Base-by-base conservation (phyloP, 495 filamentous ascomycete species). In the Talaromyces trachyspermus region DNA sequence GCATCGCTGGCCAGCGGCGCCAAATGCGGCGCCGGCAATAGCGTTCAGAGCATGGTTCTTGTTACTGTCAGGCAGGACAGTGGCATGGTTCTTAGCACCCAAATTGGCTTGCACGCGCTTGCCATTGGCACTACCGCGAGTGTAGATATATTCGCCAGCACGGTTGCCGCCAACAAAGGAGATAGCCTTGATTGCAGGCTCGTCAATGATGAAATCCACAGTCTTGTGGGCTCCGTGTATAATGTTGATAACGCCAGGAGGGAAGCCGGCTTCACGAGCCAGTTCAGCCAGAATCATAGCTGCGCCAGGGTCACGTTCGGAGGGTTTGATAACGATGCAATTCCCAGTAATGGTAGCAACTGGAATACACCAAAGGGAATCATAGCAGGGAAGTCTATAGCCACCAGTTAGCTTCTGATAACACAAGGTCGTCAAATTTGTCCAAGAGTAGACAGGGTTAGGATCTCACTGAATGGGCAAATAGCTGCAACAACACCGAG, bases 341-440 rank as follows among this genome's bases (percentile, higher is more conserved):
- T 99, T 99, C 41, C 92, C 94, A 9, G 88, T 94, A 2, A 94
- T 79, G 10, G 89, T 95, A 32, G 92, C 94, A 59, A 97, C 81
- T 15, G 92, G 94, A 46, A 97, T 94, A 45, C 78, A 94, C 92
- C 92, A 99, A 7, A 99, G 74, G 92, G 92, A 66, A 99, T 99
- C 92, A 99, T 99, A 53, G 92, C 92, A 33, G 92, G 92, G 72
- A 99, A 99, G 72, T 98, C 88, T 94, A 54, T 14, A 27, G 6
- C 0, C 5, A 26, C 8, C 17, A 12, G 22, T 8, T 42, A 7
- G 15, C 14, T 17, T 0, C 24, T 33, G n/a, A n/a, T n/a, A n/a
- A n/a, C n/a, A n/a, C n/a, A n/a, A n/a, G n/a, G n/a, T n/a, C n/a
- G n/a, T n/a, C n/a, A n/a, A n/a, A n/a, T n/a, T n/a, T n/a, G n/a